Evolutionary conservation across 768 basidiomycete species (phyloP), one percentile per base, ranked within the genome.

Genomic region (Trametopsis cervina): DNA sequence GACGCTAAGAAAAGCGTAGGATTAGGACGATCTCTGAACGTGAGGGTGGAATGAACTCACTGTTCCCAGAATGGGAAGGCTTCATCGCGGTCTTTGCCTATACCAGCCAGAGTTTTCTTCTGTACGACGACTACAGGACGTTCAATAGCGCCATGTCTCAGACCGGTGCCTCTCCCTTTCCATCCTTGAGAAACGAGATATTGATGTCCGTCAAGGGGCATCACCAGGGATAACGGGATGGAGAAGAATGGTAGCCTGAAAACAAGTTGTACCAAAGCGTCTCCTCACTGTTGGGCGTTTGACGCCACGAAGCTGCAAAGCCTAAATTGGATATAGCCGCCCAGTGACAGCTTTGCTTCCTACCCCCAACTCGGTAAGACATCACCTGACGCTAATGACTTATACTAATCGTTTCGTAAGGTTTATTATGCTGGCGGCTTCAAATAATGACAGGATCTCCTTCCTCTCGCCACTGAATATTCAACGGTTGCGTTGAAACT

Each of bases 21-120:
- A 44, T 12, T 25, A 33, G 27, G n/a, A 42, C 3, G 17, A 38
- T 9, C 5, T 6, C 23, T 18, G 5, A 7, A 10, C 13, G n/a
- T 15, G 22, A 18, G 44, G 24, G 43, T 13, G n/a, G 40, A 6
- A 27, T 39, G 35, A 40, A 76, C 89, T 66, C 57, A 95, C 92
- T 96, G 91, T 63, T 97, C 93, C 93, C 93, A 97, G 76, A 97
- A 97, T 43, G 93, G 92, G 62, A 93, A 92, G 0, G 91, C 90
- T 57, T 94, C 92, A 59, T 95, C 93, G 55, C 92, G 77, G 64
- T 97, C 90, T 63, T 91, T 93, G 47, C 93, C 93, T 49, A 97
- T 65, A 2, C 93, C 93, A 9, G 79, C 69, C n/a, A 94, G 71
- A 4, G 76, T 89, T 67, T 83, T 85, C 71, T 96, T 96, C 62